Evolutionary conservation across 202 grass and related monocot genomes (phyloP).

Genomic region (Carex arenaria): DNA sequence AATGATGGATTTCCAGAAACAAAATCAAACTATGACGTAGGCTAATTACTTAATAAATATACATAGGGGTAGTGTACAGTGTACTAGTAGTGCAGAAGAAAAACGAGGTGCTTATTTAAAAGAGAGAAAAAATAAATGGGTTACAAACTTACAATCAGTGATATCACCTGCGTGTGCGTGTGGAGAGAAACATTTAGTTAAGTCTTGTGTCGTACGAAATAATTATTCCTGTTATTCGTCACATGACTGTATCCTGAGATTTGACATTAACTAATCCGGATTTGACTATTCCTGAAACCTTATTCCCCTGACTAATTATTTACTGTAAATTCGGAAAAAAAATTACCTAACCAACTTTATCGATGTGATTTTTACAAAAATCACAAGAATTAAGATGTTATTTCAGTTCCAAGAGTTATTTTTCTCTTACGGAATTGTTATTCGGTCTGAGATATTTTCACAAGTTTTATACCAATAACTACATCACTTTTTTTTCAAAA

Average conservation of each 20-base stretch:
- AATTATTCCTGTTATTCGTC: constrained; percentile 18
- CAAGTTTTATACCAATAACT: too few species aligned
- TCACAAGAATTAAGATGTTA: too few species aligned
- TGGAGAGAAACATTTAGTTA: neutral
- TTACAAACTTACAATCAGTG: constrained; percentile 11
- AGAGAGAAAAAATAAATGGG: neutral
- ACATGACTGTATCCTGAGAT: constrained; percentile 16
- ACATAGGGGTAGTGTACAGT: neutral
- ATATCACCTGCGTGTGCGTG: constrained; percentile 14
- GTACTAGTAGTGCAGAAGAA: neutral
- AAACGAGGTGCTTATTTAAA: neutral
- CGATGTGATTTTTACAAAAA: too few species aligned
- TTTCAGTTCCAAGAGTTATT: too few species aligned
- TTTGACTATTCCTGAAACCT: neutral
- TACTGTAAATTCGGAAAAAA: neutral
- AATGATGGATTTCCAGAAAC: neutral
- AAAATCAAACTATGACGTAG: neutral
- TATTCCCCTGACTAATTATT: neutral
- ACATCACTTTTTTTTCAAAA: too few species aligned
- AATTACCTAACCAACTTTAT: too few species aligned
- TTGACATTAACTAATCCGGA: constrained; percentile 21
- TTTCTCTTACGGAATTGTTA: too few species aligned
- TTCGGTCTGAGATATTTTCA: too few species aligned
- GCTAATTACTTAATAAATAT: neutral
- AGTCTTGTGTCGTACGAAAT: neutral